A percentile compares a stretch with the other conserved stretches of the same genome.
phyloP scores from a whole-genome alignment of 2,329 filamentous ascomycete species.

The Calonectria pauciramosa region DNA sequence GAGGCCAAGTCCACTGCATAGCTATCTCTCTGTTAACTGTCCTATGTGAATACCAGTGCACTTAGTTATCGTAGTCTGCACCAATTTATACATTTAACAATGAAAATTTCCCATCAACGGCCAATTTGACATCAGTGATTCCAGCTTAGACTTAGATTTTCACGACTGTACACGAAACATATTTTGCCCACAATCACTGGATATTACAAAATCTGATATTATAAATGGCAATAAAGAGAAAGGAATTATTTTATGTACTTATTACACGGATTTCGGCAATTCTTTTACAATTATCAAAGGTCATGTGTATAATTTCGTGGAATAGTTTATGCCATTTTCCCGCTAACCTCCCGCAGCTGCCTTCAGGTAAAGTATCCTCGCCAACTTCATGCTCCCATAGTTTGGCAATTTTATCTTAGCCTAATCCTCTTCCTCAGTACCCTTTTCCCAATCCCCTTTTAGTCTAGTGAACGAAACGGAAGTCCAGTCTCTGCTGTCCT shows the following conservation, averaged over 20 bases:
- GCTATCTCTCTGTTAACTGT: too few relatives aligned
- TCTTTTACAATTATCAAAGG: background rate
- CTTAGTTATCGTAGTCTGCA: too few relatives aligned
- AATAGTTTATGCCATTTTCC: background rate
- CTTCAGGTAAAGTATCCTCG: background rate
- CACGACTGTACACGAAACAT: too few relatives aligned
- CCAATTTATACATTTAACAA: too few relatives aligned
- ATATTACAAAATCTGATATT: background rate
- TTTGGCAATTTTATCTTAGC: background rate
- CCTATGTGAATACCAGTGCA: too few relatives aligned
- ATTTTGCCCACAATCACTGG: too few relatives aligned
- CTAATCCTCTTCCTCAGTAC: background rate
- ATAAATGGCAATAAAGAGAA: background rate
- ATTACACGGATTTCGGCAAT: background rate
- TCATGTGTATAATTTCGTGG: background rate
- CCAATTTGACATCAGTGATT: too few relatives aligned
- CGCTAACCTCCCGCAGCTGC: background rate
- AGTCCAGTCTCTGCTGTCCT: slow-evolving; percentile 68
- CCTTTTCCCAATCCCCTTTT: background rate
- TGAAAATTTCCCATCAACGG: too few relatives aligned
- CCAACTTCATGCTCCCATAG: background rate
- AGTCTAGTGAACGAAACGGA: slow-evolving; percentile 63
- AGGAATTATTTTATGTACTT: background rate
- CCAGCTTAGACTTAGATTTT: too few relatives aligned
- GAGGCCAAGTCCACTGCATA: too few relatives aligned